phyloP scores from a whole-genome alignment of 306 rosid species.

The Dryas drummondii region DNA sequence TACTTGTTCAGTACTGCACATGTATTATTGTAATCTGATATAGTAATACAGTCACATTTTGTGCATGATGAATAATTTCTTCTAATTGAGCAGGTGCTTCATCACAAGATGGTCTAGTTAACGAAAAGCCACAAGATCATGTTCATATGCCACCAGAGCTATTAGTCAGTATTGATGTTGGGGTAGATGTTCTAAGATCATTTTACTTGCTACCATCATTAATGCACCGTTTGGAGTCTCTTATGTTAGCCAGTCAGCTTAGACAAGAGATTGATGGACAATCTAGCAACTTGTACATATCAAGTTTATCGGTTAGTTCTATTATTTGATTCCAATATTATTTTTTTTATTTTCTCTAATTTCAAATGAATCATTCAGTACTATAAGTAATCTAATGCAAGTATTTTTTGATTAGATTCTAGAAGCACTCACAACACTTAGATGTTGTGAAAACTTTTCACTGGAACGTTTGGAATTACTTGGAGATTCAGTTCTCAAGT shows the following conservation, averaged over 20 bases:
- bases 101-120: slow-evolving; percentile 31
- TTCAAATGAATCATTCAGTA: neutral
- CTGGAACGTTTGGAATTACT: slow-evolving; percentile 90
- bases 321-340: slow-evolving; percentile 14
- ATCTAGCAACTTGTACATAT: slow-evolving; percentile 38
- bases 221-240: slow-evolving; percentile 77
- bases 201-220: slow-evolving; percentile 76
- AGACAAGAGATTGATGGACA: slow-evolving; percentile 59
- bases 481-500: slow-evolving; percentile 88
- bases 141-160: slow-evolving; percentile 88
- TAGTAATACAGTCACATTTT: too few relatives aligned
- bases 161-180: slow-evolving; percentile 50
- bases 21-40: too few relatives aligned
- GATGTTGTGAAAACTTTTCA: slow-evolving; percentile 71
- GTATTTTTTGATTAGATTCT: slow-evolving; percentile 50
- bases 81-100: slow-evolving; percentile 35
- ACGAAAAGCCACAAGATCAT: slow-evolving; percentile 54
- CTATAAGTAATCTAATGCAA: slow-evolving; percentile 15
- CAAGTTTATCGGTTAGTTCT: slow-evolving; percentile 65
- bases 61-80: slow-evolving; percentile 7
- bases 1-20: too few relatives aligned
- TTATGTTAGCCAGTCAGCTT: slow-evolving; percentile 85
- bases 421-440: slow-evolving; percentile 78
- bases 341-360: neutral
- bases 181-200: slow-evolving; percentile 58